Conservation (phyloP, 1,284 basidiomycete genomes). For the Puccinia horiana region DNA sequence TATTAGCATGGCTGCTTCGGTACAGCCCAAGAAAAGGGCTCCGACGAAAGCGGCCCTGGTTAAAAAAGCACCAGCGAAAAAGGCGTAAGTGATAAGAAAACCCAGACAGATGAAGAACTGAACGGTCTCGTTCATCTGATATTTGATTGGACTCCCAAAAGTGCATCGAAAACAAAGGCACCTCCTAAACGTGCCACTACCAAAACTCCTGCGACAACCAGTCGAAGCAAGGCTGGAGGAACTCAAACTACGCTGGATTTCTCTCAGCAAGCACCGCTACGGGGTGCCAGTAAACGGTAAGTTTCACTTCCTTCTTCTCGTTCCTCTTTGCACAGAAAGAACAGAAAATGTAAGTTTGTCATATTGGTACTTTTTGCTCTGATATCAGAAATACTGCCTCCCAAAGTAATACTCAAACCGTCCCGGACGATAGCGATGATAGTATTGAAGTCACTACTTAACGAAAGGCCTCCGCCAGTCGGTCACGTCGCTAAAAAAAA, state of each 20-base stretch:
- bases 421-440: conserved; percentile 25
- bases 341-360: neutral
- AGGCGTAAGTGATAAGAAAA: conserved; percentile 46
- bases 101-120: neutral
- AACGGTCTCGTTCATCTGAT: neutral
- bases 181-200: conserved; percentile 28
- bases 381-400: neutral
- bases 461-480: conserved; percentile 16
- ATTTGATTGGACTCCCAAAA: neutral
- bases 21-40: conserved; percentile 45
- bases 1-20: conserved; percentile 59
- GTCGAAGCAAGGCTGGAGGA: conserved; percentile 20
- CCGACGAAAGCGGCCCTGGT: conserved; percentile 55
- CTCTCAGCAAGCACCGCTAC: conserved; percentile 14
- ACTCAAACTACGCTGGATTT: conserved; percentile 36
- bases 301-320: neutral
- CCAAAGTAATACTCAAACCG: neutral
- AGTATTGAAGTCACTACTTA: conserved; percentile 14
- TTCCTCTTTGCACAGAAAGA: neutral
- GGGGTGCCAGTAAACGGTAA: conserved; percentile 35
- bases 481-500: conserved; percentile 10
- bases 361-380: neutral
- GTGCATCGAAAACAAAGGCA: conserved; percentile 32
- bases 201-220: conserved; percentile 33
- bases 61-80: conserved; percentile 56